Evolutionary conservation across 1,284 basidiomycete genomes (phyloP).

Genomic region (Cutaneotrichosporon dermatis): DNA sequence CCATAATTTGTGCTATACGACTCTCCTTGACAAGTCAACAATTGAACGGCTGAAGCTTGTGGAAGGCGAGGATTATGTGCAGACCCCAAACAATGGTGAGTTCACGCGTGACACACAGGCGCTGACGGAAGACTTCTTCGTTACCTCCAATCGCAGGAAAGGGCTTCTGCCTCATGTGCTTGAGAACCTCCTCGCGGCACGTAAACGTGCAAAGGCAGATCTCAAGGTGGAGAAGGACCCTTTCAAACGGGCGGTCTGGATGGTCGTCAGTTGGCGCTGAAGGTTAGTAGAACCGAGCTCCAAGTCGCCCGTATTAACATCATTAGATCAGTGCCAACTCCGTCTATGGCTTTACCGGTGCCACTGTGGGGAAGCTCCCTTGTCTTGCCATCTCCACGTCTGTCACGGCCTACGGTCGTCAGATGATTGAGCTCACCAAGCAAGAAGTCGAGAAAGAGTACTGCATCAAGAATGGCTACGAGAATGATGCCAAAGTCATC

Average conservation of each 20-base stretch:
- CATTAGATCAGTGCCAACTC: constrained; percentile 89
- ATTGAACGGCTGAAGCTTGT: constrained; percentile 71
- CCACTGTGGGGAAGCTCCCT: constrained; percentile 88
- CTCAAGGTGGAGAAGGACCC: constrained; percentile 92
- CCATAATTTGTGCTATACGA: constrained; percentile 94
- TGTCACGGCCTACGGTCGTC: constrained; percentile 85
- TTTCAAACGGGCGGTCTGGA: constrained; percentile 92
- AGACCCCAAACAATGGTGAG: constrained; percentile 85
- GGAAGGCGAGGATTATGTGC: constrained; percentile 68
- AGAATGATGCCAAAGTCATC: constrained; percentile 82
- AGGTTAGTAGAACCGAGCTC: constrained; percentile 54
- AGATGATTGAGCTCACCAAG: constrained; percentile 96
- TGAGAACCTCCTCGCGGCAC: constrained; percentile 82
- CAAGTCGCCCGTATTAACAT: background rate
- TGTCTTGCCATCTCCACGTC: constrained; percentile 92
- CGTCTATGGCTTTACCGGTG: constrained; percentile 94
- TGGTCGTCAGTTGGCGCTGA: constrained; percentile 87
- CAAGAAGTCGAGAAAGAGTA: constrained; percentile 85
- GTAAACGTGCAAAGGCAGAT: constrained; percentile 88
- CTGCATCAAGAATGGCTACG: constrained; percentile 74
- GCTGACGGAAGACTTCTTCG: constrained; percentile 68
- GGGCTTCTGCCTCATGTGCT: constrained; percentile 85
- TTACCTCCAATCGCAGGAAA: constrained; percentile 66
- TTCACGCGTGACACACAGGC: background rate
- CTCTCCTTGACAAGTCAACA: constrained; percentile 70